Percentiles rank a stretch among this genome's conserved stretches.
phyloP scores from a whole-genome alignment of 768 basidiomycete species.

The Trametes cingulata region DNA sequence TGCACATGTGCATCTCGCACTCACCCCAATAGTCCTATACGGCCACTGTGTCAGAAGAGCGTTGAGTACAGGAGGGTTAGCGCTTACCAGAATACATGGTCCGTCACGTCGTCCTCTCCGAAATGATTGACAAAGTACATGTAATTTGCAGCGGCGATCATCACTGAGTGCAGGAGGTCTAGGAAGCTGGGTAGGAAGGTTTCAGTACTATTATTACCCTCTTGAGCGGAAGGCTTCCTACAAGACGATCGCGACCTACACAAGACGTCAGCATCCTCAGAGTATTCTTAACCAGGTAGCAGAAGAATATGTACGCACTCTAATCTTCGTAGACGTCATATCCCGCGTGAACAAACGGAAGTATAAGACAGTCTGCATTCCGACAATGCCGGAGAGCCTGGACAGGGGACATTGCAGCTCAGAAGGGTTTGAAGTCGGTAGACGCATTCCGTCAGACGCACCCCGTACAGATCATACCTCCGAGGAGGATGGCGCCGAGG shows the following conservation, averaged over 20 bases:
- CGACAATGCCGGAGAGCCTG: constrained; percentile 30
- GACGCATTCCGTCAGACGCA: background rate
- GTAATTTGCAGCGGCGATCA: constrained; percentile 27
- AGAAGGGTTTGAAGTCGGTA: background rate
- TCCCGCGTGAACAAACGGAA: constrained; percentile 25
- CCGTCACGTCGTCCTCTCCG: constrained; percentile 21
- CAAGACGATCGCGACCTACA: constrained; percentile 24
- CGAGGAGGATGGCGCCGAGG: constrained; percentile 18
- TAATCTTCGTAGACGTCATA: constrained; percentile 13
- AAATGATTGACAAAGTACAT: constrained; percentile 27
- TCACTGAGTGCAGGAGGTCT: constrained; percentile 27
- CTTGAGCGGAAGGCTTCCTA: background rate
- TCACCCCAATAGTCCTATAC: constrained; percentile 14
- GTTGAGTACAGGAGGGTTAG: background rate
- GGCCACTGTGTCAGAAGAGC: background rate
- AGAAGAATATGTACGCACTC: constrained; percentile 19
- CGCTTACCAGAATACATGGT: constrained; percentile 26
- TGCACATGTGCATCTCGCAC: background rate
- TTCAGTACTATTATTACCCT: background rate
- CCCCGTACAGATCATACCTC: constrained; percentile 29
- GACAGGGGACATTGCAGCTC: background rate
- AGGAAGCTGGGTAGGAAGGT: constrained; percentile 12
- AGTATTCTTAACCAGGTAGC: background rate
- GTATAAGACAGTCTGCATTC: constrained; percentile 28
- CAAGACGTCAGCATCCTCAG: background rate